Base-by-base conservation (phyloP, 2,329 filamentous ascomycete genomes). In the Apiospora hydei region DNA sequence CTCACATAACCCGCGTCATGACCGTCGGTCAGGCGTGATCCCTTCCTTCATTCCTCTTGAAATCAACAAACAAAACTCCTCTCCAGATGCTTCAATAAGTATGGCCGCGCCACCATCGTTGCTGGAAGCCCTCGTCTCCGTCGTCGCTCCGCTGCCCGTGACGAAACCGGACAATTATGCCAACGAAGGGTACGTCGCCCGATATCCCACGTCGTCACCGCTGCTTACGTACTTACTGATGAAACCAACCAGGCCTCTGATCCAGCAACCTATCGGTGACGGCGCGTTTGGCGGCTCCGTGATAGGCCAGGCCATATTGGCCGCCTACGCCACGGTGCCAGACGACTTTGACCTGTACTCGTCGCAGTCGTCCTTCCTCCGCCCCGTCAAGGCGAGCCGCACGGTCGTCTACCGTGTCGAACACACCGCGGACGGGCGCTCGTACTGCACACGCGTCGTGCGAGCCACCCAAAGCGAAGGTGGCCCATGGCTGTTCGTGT, bases 281-380 rank as follows among this genome's bases (percentile, higher is more conserved):
- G 49, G 30, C 21, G 69, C 69, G 6, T 70, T 70, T 30, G 69
- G 69, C 41, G 69, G 69, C 8, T 70, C 69, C 13, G 30, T 70
- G 4, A 44, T 70, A 16, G 41, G 69, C n/a, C 73, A 75, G 61
- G 72, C 74, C 16, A 43, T 75, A n/a, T 73, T 72, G 16, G 73
- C 75, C 24, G 72, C 73, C 43, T 69, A n/a, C 26, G 57, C 72
- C 0, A 76, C 74, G 11, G 73, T 75, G 11, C 21, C 68, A 4
- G 10, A 26, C 4, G 66, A n/a, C 7, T 74, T 74, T 24, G 26
- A 71, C n/a, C 44, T 72, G 3, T 73, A 74, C 47, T 72, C 71
- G 21, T 73, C 73, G 44, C 75, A 75, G 26, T 76, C 74, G 2
- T 73, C 75, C 4, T 75, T 74, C 66, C 57, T 75, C 13, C 68